phyloP scores from a whole-genome alignment of 805 yeast genomes.

The Lipomyces chichibuensis region DNA sequence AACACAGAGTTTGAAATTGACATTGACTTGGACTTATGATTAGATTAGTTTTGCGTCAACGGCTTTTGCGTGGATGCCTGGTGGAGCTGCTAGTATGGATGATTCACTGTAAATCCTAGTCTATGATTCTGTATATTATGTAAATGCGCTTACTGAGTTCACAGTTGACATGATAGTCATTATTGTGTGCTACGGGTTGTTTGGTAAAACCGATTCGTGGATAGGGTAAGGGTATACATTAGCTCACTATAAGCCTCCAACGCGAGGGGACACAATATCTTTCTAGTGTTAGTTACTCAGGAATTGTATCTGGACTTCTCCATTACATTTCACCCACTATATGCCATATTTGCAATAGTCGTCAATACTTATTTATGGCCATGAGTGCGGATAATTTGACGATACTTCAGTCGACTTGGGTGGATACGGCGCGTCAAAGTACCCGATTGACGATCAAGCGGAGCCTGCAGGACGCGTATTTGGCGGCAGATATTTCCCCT shows the following conservation, averaged over 20 bases:
- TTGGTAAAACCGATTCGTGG: neutral
- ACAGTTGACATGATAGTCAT: neutral
- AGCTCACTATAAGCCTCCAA: too few relatives aligned
- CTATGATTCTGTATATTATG: neutral
- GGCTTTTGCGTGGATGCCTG: neutral
- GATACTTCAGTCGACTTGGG: neutral
- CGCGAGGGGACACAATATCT: too few relatives aligned
- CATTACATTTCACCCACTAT: neutral
- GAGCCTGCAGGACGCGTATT: neutral
- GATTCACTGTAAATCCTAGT: neutral
- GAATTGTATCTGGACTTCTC: neutral
- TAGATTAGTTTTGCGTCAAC: conserved; percentile 1
- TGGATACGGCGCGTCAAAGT: neutral
- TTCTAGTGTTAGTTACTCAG: too few relatives aligned
- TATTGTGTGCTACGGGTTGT: neutral
- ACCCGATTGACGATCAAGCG: conserved; percentile 5
- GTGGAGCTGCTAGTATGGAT: neutral
- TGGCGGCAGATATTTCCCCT: neutral
- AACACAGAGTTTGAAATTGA: conserved; percentile 45
- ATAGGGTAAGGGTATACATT: neutral
- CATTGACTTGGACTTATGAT: conserved; percentile 37
- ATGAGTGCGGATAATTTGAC: neutral
- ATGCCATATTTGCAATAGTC: neutral
- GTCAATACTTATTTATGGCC: neutral
- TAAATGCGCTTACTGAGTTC: neutral